phyloP scores from a whole-genome alignment of 1,139 yeast species.

The Kodamaea ohmeri region DNA sequence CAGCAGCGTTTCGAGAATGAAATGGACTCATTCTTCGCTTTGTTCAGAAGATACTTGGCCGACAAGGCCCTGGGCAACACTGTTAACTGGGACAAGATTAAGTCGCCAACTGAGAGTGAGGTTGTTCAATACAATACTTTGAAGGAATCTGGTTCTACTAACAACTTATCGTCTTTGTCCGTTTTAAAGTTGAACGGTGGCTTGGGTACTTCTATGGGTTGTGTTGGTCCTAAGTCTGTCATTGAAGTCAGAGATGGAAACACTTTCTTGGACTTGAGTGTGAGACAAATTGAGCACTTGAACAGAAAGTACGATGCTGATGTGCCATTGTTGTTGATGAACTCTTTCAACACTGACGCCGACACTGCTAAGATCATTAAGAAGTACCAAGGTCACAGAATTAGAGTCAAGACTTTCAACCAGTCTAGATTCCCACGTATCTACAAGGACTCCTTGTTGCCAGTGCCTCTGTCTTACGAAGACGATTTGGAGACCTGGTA shows the following conservation, averaged over 20 bases:
- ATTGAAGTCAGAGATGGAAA: constrained; percentile 98
- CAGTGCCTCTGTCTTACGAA: constrained; percentile 78
- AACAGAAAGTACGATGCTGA: constrained; percentile 89
- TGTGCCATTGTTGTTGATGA: constrained; percentile 95
- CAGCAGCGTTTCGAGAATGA: constrained; percentile 77
- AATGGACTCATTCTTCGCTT: constrained; percentile 91
- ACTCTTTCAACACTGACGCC: constrained; percentile 95
- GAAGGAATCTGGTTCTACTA: constrained; percentile 29
- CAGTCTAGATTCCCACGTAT: constrained; percentile 97
- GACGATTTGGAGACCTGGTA: constrained; percentile 89
- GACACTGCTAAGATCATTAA: constrained; percentile 95
- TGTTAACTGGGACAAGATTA: constrained; percentile 92
- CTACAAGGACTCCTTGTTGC: constrained; percentile 87
- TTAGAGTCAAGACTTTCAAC: constrained; percentile 92
- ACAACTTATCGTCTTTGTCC: constrained; percentile 78
- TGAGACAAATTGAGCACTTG: constrained; percentile 93
- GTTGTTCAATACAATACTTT: constrained; percentile 74
- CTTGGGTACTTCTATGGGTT: constrained; percentile 98
- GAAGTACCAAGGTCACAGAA: constrained; percentile 95
- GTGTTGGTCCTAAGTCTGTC: constrained; percentile 98
- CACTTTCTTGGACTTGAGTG: constrained; percentile 91
- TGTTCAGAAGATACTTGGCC: constrained; percentile 86
- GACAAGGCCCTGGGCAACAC: constrained; percentile 87
- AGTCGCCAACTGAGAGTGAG: constrained; percentile 83
- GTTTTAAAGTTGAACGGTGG: constrained; percentile 97